Conservation (phyloP, 345 rosid genomes). For the Garcia nutans region DNA sequence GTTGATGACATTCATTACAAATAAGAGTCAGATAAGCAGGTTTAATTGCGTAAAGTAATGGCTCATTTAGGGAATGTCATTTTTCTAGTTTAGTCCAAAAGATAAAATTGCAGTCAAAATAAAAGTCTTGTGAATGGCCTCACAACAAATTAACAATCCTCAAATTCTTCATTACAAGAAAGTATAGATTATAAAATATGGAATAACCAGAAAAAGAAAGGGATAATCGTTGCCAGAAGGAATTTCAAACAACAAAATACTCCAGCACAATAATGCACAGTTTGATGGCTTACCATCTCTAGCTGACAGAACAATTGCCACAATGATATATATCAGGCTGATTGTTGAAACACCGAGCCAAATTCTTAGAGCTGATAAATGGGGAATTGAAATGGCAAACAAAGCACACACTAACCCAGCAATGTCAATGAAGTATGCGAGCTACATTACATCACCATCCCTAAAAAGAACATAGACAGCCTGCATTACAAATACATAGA, state of each 20-base stretch:
- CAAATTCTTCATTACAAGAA: background rate
- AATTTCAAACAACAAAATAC: background rate
- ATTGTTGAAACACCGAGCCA: conserved; percentile 90
- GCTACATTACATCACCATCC: conserved; percentile 50
- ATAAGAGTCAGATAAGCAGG: background rate
- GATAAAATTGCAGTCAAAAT: background rate
- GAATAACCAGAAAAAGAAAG: background rate
- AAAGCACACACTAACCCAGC: conserved; percentile 51
- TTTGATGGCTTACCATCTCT: conserved; percentile 54
- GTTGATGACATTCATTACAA: background rate
- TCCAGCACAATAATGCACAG: background rate
- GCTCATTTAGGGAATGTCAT: background rate
- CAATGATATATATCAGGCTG: conserved; percentile 54
- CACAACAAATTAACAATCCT: background rate
- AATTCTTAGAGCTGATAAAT: conserved; percentile 72
- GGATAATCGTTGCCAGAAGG: background rate
- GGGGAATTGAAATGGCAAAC: conserved; percentile 84
- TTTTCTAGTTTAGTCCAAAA: background rate
- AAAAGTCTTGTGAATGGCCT: too few relatives aligned
- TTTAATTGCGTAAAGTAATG: background rate
- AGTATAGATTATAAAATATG: background rate
- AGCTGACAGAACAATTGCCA: conserved; percentile 56
- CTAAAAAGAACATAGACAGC: conserved; percentile 51
- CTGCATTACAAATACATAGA: conserved; percentile 33
- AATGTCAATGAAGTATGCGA: conserved; percentile 54